Evolutionary conservation across 2,329 filamentous ascomycete species (phyloP).

Genomic region (Alternaria brassicae): DNA sequence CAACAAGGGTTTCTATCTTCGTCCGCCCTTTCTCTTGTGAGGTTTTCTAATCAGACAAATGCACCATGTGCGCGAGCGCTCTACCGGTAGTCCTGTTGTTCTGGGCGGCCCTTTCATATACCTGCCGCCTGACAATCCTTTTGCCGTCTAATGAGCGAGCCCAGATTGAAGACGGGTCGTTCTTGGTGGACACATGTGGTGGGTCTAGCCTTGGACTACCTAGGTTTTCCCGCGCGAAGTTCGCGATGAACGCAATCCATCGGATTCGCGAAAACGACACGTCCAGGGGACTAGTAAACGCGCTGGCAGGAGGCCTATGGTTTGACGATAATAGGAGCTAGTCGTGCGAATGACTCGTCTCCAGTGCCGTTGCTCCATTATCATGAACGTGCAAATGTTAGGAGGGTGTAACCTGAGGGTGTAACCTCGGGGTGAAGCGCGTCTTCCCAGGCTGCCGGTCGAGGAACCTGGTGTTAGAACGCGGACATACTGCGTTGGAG

Average conservation of each 20-base stretch:
- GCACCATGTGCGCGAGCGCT: neutral
- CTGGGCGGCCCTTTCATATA: neutral
- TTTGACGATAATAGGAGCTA: neutral
- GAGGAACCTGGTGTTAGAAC: neutral
- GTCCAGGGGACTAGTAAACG: neutral
- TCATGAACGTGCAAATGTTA: neutral
- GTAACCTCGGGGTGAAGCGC: neutral
- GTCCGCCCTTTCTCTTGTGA: neutral
- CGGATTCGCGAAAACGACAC: conserved; percentile 3
- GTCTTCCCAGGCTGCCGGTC: neutral
- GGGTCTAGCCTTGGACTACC: conserved; percentile 5
- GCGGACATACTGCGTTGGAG: neutral
- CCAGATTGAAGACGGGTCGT: neutral
- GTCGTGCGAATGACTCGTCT: conserved; percentile 1
- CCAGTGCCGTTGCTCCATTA: neutral
- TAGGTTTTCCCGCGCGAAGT: neutral
- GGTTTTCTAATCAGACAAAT: neutral
- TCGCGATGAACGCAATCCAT: conserved; percentile 4
- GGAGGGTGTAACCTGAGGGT: neutral
- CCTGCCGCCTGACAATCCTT: neutral
- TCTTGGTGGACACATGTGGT: neutral
- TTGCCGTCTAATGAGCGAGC: neutral
- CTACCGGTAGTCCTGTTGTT: neutral
- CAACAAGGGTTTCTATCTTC: neutral
- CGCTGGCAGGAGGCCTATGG: neutral